phyloP scores from a whole-genome alignment of 257 asterid species.

The Ilex asprella region DNA sequence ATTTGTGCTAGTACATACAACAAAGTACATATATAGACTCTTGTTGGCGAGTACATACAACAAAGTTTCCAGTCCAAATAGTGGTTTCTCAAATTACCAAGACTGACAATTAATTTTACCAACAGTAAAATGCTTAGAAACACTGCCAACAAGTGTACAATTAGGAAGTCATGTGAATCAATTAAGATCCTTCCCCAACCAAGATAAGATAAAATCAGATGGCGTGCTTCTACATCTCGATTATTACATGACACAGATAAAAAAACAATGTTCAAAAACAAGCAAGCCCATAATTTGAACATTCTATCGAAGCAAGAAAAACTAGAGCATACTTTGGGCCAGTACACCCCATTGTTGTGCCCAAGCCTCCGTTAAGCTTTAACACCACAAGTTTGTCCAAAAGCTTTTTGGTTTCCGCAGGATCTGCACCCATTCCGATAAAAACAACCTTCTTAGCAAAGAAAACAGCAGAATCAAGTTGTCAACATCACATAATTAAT shows the following conservation, averaged over 20 bases:
- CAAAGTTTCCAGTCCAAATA: no score
- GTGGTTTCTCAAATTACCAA: no score
- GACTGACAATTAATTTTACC: no score
- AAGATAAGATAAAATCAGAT: no score
- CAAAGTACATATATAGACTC: no score
- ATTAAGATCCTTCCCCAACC: neutral
- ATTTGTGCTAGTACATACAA: no score
- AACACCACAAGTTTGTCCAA: conserved; percentile 89
- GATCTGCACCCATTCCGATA: conserved; percentile 41
- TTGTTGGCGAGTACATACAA: no score
- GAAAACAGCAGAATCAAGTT: neutral
- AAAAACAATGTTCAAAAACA: conserved; percentile 1
- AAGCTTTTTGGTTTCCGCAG: conserved; percentile 60
- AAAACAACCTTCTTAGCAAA: neutral
- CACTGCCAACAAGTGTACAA: no score
- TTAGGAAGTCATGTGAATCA: no score
- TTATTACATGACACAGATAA: neutral
- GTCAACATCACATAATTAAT: neutral
- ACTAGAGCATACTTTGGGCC: conserved; percentile 77
- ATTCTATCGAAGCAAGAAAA: no score
- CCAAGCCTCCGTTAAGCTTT: conserved; percentile 99
- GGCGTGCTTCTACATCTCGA: no score
- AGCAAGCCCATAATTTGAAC: conserved; percentile 67
- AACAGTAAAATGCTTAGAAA: no score
- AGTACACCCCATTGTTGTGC: conserved; percentile 99